Conservation (phyloP, 305 asterid species). For the Fraxinus velutina region DNA sequence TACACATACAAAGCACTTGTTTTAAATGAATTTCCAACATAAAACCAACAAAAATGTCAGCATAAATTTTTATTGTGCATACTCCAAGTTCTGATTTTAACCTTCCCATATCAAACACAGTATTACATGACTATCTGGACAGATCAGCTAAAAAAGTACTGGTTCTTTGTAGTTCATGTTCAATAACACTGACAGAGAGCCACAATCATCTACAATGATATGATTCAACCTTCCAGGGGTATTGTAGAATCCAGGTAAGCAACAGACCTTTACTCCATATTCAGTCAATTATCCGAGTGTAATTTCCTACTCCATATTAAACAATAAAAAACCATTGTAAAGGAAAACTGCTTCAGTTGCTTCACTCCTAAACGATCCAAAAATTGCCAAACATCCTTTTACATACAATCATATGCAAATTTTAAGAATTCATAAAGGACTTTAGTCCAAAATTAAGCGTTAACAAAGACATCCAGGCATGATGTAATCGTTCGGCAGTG, state of each 20-base stretch:
- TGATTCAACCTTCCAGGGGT: background rate
- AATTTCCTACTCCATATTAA: background rate
- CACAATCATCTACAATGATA: constrained; percentile 3
- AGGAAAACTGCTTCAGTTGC: background rate
- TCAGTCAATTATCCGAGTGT: background rate
- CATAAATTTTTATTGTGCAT: background rate
- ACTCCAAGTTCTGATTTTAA: background rate
- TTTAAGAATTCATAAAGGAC: background rate
- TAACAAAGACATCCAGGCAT: background rate
- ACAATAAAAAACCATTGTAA: background rate
- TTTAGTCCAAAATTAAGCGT: background rate
- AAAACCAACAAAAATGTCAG: background rate
- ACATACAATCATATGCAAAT: background rate
- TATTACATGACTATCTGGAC: background rate
- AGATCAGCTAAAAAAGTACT: background rate
- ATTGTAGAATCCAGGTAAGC: background rate
- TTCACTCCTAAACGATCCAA: background rate
- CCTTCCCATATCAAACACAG: background rate
- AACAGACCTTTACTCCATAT: background rate
- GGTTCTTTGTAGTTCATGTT: background rate
- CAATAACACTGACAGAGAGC: background rate
- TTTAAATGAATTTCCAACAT: background rate
- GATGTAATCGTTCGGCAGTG: background rate
- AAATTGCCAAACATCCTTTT: background rate
- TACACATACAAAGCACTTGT: background rate